A percentile compares a stretch with the other conserved stretches of the same genome.
These are phyloP conservation scores for Ligustrum vulgare DNA, from an alignment of 257 asterid species.

Conservation along the genomic window DNA sequence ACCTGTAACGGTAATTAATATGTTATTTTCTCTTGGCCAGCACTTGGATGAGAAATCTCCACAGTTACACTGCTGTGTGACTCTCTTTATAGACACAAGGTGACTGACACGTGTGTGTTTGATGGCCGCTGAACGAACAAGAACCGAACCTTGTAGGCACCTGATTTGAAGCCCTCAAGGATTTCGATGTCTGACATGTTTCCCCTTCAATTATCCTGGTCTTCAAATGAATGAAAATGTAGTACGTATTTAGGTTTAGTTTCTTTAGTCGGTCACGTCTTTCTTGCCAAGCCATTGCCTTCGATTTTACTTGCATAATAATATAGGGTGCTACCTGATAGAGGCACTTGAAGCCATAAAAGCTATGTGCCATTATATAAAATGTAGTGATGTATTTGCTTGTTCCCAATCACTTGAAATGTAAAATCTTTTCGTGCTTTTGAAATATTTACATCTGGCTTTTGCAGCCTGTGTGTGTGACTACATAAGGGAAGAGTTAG, in stretches of 20 bases:
- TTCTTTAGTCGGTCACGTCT: background rate
- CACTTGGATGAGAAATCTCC: background rate
- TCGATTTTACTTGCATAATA: background rate
- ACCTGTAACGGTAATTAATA: constrained; percentile 10
- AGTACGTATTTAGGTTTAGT: background rate
- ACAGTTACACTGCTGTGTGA: background rate
- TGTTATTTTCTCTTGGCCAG: background rate
- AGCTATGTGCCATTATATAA: background rate
- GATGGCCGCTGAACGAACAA: background rate
- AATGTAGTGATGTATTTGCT: background rate
- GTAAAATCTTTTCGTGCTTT: background rate
- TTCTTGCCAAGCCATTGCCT: background rate
- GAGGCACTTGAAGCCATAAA: background rate
- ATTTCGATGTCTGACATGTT: background rate
- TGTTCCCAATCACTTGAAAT: background rate
- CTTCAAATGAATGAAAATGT: background rate
- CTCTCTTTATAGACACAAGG: background rate
- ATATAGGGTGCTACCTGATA: background rate
- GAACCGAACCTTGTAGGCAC: background rate
- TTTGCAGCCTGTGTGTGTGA: background rate
- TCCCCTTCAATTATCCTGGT: background rate
- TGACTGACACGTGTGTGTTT: background rate
- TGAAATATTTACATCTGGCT: background rate
- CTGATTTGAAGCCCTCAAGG: background rate
- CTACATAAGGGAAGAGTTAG: no score